Evolutionary conservation across 2,329 filamentous ascomycete genomes (phyloP).

Genomic region (Hypoxylon sp.): DNA sequence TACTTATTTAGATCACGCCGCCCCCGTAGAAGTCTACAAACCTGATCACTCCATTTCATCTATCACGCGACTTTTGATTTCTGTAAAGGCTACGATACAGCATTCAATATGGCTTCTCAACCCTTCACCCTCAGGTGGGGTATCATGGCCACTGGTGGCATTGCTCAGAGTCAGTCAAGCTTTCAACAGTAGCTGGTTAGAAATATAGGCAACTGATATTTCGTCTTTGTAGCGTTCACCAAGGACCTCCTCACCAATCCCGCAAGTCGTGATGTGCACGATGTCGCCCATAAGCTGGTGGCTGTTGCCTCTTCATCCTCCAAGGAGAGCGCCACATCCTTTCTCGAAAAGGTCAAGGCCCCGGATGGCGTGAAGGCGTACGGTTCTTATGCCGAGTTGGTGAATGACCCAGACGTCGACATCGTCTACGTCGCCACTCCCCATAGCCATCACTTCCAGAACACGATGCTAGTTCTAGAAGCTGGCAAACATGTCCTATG

Average conservation of each 20-base stretch:
- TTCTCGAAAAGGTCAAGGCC: slow-evolving; percentile 79
- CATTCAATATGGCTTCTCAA: slow-evolving; percentile 57
- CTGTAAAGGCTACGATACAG: slow-evolving; percentile 18
- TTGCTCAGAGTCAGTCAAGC: slow-evolving; percentile 68
- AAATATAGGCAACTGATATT: slow-evolving; percentile 17
- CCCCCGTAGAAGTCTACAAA: background rate
- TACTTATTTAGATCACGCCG: background rate
- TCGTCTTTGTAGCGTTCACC: slow-evolving; percentile 69
- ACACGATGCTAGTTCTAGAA: slow-evolving; percentile 85
- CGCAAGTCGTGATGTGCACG: slow-evolving; percentile 74
- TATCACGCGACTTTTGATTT: background rate
- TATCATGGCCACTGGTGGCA: slow-evolving; percentile 73
- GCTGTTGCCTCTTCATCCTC: slow-evolving; percentile 86
- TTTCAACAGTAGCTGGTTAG: background rate
- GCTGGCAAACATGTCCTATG: slow-evolving; percentile 91
- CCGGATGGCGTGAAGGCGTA: slow-evolving; percentile 79
- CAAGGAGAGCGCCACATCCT: slow-evolving; percentile 76
- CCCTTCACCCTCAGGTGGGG: slow-evolving; percentile 70
- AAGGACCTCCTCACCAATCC: slow-evolving; percentile 85
- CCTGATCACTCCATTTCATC: background rate
- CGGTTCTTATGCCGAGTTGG: slow-evolving; percentile 85
- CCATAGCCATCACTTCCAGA: slow-evolving; percentile 94
- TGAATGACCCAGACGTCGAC: slow-evolving; percentile 82
- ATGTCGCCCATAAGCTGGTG: slow-evolving; percentile 82
- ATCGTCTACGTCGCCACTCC: slow-evolving; percentile 92